Evolutionary conservation across 441 rosid species (phyloP), one percentile per base, ranked within the genome.

Genomic region (Arabidopsis hybrid): DNA sequence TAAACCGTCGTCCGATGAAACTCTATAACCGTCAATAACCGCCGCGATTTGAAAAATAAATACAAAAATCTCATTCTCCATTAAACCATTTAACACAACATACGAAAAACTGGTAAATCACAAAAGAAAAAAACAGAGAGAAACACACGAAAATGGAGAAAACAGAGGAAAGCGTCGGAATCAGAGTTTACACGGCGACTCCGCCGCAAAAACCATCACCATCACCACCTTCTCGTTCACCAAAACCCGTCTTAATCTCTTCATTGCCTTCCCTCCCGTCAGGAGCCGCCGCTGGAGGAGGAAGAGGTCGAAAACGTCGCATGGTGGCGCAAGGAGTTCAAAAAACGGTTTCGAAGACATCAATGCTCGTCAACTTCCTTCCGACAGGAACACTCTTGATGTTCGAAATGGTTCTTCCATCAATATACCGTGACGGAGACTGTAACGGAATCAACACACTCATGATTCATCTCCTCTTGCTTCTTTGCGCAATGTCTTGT

Each of bases 311-410:
- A 4, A 83, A 74, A 55, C 62, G 84, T 36, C 81, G 81, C 7
- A 85, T 82, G 29, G 71, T 85, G 34, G 86, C 86, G 0, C 83
- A 85, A 51, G 88, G 86, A 57, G 83, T 85, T 32, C 92, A 88
- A 43, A 90, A 86, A 26, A 90, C 98, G 1, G 83, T 91, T 4
- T 93, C 96, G 0, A 91, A 91, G 59, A 93, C 97, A 35, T 90
- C 98, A 5, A 82, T 88, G 95, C 92, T 91, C 7, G 90, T 85
- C 3, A 88, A 86, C 67, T 91, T 91, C 78, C 95, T 91, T 12
- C 98, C 95, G 0, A 93, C 97, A 26, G 97, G 98, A 57, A 93
- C 98, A 7, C 95, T 93, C 73, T 76, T 91, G 53, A 85, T 96
- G 42, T 91, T 93, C 72, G 98, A 93, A 67, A 91, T 93, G 98